Conservation (phyloP, 1,139 yeast species). For the Taiozyma sp. region DNA sequence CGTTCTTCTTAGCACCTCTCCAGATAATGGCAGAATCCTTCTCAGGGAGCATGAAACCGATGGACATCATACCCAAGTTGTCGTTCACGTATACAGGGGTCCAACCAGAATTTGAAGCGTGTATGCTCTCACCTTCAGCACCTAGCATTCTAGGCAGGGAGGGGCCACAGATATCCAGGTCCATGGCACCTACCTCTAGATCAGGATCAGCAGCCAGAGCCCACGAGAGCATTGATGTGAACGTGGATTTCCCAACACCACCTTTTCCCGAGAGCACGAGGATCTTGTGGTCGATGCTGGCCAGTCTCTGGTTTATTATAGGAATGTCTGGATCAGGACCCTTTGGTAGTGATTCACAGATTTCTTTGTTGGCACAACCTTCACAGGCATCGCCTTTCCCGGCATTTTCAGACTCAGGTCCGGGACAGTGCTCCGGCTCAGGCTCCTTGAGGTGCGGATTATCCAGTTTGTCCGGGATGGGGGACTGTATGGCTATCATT, state of each 20-base stretch:
- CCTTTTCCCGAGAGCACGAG: constrained; percentile 94
- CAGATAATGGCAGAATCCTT: constrained; percentile 93
- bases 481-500: constrained; percentile 20
- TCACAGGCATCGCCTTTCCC: constrained; percentile 92
- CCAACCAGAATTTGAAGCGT: constrained; percentile 91
- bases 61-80: constrained; percentile 92
- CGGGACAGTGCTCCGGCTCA: constrained; percentile 97
- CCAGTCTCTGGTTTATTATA: constrained; percentile 62
- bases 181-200: constrained; percentile 93
- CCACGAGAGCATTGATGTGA: constrained; percentile 93
- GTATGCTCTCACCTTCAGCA: constrained; percentile 81
- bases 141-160: constrained; percentile 95
- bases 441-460: constrained; percentile 33
- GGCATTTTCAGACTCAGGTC: constrained; percentile 91
- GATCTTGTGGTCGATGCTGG: constrained; percentile 73
- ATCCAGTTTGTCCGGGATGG: constrained; percentile 11
- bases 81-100: constrained; percentile 96
- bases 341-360: constrained; percentile 83
- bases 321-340: constrained; percentile 97
- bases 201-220: constrained; percentile 89
- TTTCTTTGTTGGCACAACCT: constrained; percentile 91
- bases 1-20: constrained; percentile 95
- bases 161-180: constrained; percentile 96
- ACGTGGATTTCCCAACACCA: constrained; percentile 97
- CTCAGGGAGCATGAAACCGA: constrained; percentile 92